phyloP scores from a whole-genome alignment of 2,329 filamentous ascomycete genomes.

The Ramularia endophylla region DNA sequence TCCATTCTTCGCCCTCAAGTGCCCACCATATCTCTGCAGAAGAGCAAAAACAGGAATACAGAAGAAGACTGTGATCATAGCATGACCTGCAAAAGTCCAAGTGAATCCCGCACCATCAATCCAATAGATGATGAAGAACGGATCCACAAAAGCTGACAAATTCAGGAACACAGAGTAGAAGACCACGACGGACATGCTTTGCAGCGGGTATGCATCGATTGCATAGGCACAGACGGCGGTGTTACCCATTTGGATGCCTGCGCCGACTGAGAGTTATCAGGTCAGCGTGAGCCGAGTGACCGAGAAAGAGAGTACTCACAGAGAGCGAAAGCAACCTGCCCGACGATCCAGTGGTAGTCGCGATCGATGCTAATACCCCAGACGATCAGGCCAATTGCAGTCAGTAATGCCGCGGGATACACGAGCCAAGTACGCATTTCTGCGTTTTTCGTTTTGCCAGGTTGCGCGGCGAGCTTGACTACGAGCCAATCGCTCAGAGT shows the following conservation, averaged over 20 bases:
- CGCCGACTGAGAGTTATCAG: constrained; percentile 6
- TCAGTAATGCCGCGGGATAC: constrained; percentile 13
- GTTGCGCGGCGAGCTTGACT: constrained; percentile 13
- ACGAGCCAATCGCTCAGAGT: constrained; percentile 15
- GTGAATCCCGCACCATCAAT: constrained; percentile 14
- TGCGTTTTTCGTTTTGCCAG: constrained; percentile 9
- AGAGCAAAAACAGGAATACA: constrained; percentile 14
- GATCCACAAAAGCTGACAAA: constrained; percentile 14
- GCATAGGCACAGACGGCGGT: constrained; percentile 15
- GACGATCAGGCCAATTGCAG: constrained; percentile 10
- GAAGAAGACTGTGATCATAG: constrained; percentile 14
- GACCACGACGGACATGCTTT: constrained; percentile 17
- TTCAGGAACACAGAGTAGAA: constrained; percentile 18
- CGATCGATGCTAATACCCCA: constrained; percentile 15
- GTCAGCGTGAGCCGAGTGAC: constrained; percentile 4
- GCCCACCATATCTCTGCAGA: constrained; percentile 11
- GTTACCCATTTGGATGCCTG: constrained; percentile 17
- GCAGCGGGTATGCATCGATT: constrained; percentile 14
- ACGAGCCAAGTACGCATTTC: constrained; percentile 17
- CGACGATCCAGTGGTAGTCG: constrained; percentile 17
- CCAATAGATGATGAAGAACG: constrained; percentile 17
- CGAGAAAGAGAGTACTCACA: constrained; percentile 5
- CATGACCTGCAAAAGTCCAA: constrained; percentile 16
- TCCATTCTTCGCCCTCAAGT: constrained; percentile 8
- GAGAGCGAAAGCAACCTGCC: constrained; percentile 14